Evolutionary conservation across 768 basidiomycete genomes (phyloP), one percentile per base, ranked within the genome.

Genomic region (Suillus subaureus): DNA sequence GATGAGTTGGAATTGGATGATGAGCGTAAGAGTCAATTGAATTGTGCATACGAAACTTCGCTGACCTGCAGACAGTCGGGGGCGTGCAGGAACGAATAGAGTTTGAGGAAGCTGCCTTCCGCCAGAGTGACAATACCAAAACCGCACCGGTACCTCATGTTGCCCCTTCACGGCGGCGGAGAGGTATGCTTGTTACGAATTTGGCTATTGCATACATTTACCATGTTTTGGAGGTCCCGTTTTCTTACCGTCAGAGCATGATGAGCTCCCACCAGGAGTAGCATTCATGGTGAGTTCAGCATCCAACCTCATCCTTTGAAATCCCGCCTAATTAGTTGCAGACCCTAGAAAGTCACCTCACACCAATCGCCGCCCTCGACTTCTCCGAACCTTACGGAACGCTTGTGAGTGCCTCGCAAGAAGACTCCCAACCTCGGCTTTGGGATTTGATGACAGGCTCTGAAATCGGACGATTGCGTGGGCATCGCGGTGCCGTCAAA

Each of bases 1-100:
- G 97, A 99, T 70, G 96, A 97, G 67, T 81, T 99, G 28, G 97
- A 98, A 73, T 80, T 99, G n/a, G 94, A 97, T 71, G 97, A 97
- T 66, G 97, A 99, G 79, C 77, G 95, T 96, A 72, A 71, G 93
- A 83, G 13, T 55, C 61, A 0, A 47, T 33, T n/a, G 45, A 21
- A 16, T 26, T n/a, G 23, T 7, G 13, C 37, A 68, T 62, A 5
- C 23, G 12, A 37, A 56, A 33, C 8, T 61, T 21, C 8, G 6
- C 67, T 68, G 63, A 72, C 61, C 47, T 42, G 35, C 40, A 45
- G 62, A 31, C 70, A 97, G 95, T 97, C 63, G 89, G 93, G 78
- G 96, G 96, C 43, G 93, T 97, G 23, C 87, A 89, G 72, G 94
- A 99, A 75, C 85, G 93, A 66, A 78, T 94, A 64, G 86, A 88